Conservation (phyloP, 441 rosid species). For the Adansonia madagascariensis region DNA sequence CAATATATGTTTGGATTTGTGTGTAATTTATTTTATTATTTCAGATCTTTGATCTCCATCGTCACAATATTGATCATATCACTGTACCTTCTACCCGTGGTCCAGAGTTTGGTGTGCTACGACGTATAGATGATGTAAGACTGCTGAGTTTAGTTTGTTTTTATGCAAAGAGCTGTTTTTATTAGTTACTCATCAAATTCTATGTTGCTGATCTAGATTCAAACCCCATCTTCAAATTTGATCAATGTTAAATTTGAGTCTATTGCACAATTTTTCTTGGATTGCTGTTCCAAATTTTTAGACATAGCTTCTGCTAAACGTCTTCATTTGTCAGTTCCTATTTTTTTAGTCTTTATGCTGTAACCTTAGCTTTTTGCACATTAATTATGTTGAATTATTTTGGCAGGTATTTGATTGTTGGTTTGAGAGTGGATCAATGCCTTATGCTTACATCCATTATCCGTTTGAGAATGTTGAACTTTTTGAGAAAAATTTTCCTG, state of each 20-base stretch:
- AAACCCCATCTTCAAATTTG: not conserved
- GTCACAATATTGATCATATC: conserved; percentile 93
- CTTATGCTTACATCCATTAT: conserved; percentile 94
- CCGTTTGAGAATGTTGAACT: conserved; percentile 93
- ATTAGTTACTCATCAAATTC: not conserved
- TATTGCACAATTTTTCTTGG: not conserved
- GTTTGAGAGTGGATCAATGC: conserved; percentile 99
- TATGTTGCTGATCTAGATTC: not conserved
- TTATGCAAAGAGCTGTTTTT: not conserved
- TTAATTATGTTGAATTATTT: not conserved
- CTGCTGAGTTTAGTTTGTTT: not conserved
- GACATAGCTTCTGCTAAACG: not conserved
- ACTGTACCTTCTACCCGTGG: conserved; percentile 84
- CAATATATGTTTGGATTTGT: conserved; percentile 17
- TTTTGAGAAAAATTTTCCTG: conserved; percentile 93
- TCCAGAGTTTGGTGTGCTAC: conserved; percentile 78
- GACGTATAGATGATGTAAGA: conserved; percentile 88
- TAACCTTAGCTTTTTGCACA: not conserved
- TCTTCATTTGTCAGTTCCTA: not conserved
- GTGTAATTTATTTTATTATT: conserved; percentile 30
- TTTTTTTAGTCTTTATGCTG: not conserved
- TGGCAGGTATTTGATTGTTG: conserved; percentile 97
- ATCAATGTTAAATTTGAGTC: not conserved
- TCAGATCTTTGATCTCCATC: conserved; percentile 89
- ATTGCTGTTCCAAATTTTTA: not conserved